Base-by-base conservation (phyloP, 2,329 filamentous ascomycete species). In the Sarocladiaceae sp. region DNA sequence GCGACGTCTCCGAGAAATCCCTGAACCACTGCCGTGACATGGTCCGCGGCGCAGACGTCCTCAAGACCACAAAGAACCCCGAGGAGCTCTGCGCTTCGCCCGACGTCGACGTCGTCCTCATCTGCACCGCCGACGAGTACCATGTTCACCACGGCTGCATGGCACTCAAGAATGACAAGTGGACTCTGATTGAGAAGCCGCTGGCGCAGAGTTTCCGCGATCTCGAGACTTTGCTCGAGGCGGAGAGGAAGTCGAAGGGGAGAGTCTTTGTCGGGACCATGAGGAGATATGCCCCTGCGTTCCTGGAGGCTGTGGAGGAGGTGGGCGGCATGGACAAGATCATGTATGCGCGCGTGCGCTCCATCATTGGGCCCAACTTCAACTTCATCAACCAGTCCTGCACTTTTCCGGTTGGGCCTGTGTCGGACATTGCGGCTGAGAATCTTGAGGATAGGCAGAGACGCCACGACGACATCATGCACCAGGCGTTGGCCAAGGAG, bases 161-260 rank as follows among this genome's bases (percentile, higher is more conserved):
- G 0, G 76, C 77, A 0, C 62, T 83, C 1, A 48, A 71, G 44
- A 58, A 71, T n/a, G 66, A 70, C 44, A 83, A 83, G 55, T 63
- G 74, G 48, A 71, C 73, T 11, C 66, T 83, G 47, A 61, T 83
- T 3, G 78, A 83, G 55, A 80, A 81, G 46, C 79, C 80, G 0
- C 53, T 78, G 2, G 67, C 75, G 0, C 54, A 81, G 4, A 72
- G 64, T 19, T 57, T 72, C 18, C 63, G 61, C 2, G 69, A 71
- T 39, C 60, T 70, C 0, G 58, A 70, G 19, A 55, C 60, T 0
- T 70, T 83, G 18, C 58, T 73, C 24, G 68, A 62, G 0, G 76
- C 76, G 0, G 72, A 80, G 54, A 57, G 59, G 15, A 51, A 48
- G 1, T 66, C 67, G 0, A 53, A 56, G 11, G 69, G 65, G 0